Percentiles rank a stretch among this genome's conserved stretches.
These are phyloP conservation scores for Nakaseomyces nivariensis DNA, from an alignment of 1,139 yeast genomes.

Conservation along the genomic window DNA sequence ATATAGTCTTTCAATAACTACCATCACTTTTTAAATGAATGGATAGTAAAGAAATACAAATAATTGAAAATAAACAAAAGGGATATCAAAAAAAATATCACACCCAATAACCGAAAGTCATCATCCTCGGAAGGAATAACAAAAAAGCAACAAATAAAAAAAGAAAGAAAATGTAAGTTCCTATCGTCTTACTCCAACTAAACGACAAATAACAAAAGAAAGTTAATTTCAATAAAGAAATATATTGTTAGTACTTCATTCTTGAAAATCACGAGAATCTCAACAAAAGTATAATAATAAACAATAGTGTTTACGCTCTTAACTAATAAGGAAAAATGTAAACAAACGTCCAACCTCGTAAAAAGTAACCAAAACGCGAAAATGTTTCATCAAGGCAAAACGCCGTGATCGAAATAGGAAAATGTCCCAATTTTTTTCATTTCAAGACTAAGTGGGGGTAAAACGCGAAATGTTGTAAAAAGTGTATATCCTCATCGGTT, in stretches of 20 bases:
- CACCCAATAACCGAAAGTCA: too few species aligned
- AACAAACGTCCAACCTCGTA: background rate
- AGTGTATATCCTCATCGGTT: background rate
- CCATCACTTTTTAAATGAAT: background rate
- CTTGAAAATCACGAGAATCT: too few species aligned
- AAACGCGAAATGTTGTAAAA: slow-evolving; percentile 1
- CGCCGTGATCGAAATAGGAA: background rate
- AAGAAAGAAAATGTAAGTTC: background rate
- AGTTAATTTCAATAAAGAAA: background rate
- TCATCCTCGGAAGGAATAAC: too few species aligned
- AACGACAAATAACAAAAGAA: background rate
- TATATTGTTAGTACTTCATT: background rate
- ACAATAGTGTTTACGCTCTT: background rate
- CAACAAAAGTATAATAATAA: too few species aligned
- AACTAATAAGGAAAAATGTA: background rate
- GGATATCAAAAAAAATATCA: background rate
- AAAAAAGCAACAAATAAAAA: background rate
- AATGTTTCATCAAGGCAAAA: background rate
- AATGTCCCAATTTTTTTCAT: background rate
- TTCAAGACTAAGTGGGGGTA: background rate
- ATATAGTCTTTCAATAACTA: too few species aligned
- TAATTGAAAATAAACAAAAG: background rate
- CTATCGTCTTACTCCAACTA: background rate
- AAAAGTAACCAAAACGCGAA: background rate
- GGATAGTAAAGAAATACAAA: background rate